Conservation (phyloP, 129 eudicot genomes). For the Pulicaria dysenterica region DNA sequence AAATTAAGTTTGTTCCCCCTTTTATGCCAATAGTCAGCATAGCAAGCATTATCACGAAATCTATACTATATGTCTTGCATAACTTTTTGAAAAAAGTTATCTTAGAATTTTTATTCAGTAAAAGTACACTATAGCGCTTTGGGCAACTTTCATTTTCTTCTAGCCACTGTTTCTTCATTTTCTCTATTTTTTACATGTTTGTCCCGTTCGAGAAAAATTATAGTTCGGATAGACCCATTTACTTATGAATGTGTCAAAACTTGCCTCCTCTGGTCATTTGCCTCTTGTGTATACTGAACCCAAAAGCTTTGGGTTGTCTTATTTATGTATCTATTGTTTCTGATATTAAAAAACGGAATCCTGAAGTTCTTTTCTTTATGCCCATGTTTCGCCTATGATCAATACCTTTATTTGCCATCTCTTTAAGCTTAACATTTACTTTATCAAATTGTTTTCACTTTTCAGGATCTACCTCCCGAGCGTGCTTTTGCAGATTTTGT, state of each 20-base stretch:
- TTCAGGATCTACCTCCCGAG: constrained; percentile 38
- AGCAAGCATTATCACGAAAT: too few species aligned
- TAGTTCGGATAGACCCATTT: not conserved
- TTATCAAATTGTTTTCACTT: constrained; percentile 3
- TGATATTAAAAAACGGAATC: not conserved
- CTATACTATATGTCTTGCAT: too few species aligned
- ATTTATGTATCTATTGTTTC: not conserved
- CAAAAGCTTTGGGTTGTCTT: not conserved
- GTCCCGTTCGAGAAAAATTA: not conserved
- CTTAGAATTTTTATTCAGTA: not conserved
- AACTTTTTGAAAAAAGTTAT: too few species aligned
- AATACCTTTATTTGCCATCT: not conserved
- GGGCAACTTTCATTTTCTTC: not conserved
- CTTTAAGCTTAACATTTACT: not conserved
- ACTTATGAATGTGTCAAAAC: not conserved
- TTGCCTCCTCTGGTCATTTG: too few species aligned
- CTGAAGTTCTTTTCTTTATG: not conserved
- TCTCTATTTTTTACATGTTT: not conserved
- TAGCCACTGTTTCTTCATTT: too few species aligned
- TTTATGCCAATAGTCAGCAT: too few species aligned
- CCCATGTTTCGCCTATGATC: too few species aligned
- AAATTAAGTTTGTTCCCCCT: not conserved
- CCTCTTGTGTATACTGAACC: too few species aligned
- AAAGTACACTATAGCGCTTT: not conserved
- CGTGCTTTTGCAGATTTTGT: constrained; percentile 43